phyloP scores from a whole-genome alignment of 1,284 basidiomycete species.

The Ganoderma multipileum region DNA sequence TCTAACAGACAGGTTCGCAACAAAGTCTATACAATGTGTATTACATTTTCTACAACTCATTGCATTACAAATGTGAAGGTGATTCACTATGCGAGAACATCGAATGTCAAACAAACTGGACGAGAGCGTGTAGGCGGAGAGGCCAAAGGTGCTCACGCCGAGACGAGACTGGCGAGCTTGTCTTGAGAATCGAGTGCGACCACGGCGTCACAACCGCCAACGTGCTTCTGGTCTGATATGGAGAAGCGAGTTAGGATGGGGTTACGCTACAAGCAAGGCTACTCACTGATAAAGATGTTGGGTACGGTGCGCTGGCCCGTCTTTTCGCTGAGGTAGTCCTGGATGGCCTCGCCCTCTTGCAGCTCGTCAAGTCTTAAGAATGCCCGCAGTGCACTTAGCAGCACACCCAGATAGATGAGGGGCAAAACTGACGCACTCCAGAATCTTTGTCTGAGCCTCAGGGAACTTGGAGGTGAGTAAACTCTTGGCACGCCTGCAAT shows the following conservation, averaged over 20 bases:
- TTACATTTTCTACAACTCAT: background rate
- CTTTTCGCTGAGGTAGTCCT: conserved; percentile 64
- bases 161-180: conserved; percentile 38
- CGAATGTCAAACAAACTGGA: background rate
- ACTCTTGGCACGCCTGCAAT: conserved; percentile 63
- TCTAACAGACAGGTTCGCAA: background rate
- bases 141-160: conserved; percentile 33
- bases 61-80: conserved; percentile 4
- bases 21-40: no score
- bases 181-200: conserved; percentile 37
- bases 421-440: conserved; percentile 56
- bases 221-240: conserved; percentile 56
- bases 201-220: conserved; percentile 50
- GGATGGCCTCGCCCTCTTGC: conserved; percentile 64
- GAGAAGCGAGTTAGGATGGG: background rate
- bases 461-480: conserved; percentile 60
- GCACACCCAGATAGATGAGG: background rate
- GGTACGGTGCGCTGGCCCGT: conserved; percentile 71
- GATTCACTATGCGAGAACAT: background rate
- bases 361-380: conserved; percentile 48
- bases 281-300: conserved; percentile 73
- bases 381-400: background rate
- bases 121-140: background rate
- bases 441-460: conserved; percentile 53
- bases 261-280: background rate